These are phyloP conservation scores for Halophytophthora batemanensis DNA, from an alignment of 352 stramenopile species.

Conservation along the genomic window DNA sequence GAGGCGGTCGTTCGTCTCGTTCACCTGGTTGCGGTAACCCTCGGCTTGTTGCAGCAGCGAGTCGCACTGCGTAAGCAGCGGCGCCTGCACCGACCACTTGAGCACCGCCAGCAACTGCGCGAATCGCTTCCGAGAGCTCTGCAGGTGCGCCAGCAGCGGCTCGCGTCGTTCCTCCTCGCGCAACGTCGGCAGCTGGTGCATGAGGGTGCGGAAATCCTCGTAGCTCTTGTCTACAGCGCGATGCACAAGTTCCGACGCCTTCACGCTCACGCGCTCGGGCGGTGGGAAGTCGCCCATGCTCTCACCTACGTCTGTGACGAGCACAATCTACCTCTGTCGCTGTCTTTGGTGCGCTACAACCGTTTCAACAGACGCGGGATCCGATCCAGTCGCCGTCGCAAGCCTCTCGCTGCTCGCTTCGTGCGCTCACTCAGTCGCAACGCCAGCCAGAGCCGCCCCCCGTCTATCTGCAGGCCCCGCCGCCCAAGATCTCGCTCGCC, in stretches of 20 bases:
- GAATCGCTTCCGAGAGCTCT: conserved; percentile 65
- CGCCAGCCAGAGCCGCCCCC: no score
- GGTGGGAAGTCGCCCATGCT: conserved; percentile 73
- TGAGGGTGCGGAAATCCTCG: conserved; percentile 71
- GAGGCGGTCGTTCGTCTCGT: conserved; percentile 81
- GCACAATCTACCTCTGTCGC: no score
- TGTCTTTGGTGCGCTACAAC: no score
- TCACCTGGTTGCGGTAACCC: conserved; percentile 67
- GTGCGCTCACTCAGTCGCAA: no score
- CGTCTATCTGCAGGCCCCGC: no score
- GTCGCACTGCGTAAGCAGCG: conserved; percentile 72
- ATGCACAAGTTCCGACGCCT: conserved; percentile 74
- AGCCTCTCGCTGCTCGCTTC: no score
- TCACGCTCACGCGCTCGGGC: conserved; percentile 52
- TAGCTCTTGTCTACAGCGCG: conserved; percentile 82
- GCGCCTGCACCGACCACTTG: conserved; percentile 85
- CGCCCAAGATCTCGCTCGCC: no score
- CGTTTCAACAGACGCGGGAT: no score
- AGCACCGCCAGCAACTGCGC: conserved; percentile 74
- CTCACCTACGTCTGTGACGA: conserved; percentile 1
- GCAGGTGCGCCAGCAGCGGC: conserved; percentile 59
- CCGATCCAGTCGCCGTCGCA: no score
- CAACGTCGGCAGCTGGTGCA: conserved; percentile 66
- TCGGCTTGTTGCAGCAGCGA: conserved; percentile 55
- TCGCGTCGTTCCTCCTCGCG: conserved; percentile 74